These are phyloP conservation scores for Sporothrix mexicana DNA, from an alignment of 2,329 filamentous ascomycete species.

Conservation along the genomic window DNA sequence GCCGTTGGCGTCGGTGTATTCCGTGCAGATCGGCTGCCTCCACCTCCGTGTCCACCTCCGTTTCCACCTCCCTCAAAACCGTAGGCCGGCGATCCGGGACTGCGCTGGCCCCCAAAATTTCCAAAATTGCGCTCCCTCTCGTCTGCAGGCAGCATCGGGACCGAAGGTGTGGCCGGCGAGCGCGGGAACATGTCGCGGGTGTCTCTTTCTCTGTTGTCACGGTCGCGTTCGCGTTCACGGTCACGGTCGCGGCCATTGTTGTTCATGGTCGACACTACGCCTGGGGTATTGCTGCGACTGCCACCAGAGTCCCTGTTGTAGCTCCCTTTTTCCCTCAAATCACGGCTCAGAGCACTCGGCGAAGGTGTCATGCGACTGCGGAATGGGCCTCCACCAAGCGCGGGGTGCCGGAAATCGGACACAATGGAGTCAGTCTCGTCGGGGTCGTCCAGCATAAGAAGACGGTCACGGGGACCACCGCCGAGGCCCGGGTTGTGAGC, in stretches of 20 bases:
- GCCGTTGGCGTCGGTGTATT: conserved; percentile 4
- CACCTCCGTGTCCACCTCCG: no score
- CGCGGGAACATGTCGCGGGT: background rate
- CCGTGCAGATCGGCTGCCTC: conserved; percentile 7
- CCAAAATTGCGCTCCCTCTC: background rate
- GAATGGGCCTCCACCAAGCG: background rate
- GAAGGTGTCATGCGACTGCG: conserved; percentile 10
- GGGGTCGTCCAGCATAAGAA: conserved; percentile 23
- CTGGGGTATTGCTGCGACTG: background rate
- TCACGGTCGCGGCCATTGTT: no score
- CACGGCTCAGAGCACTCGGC: conserved; percentile 12
- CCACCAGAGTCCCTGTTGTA: background rate
- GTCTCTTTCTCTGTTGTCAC: background rate
- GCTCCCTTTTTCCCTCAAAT: background rate
- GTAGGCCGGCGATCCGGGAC: conserved; percentile 10
- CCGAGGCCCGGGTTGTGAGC: conserved; percentile 2
- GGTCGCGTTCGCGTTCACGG: no score
- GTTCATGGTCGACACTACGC: background rate
- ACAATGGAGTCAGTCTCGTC: conserved; percentile 29
- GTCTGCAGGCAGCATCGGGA: conserved; percentile 23
- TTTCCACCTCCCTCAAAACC: no score
- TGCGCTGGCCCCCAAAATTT: background rate
- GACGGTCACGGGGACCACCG: conserved; percentile 19
- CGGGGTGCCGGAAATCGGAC: conserved; percentile 19
- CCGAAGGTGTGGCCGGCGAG: conserved; percentile 22